Percentiles rank a stretch among this genome's conserved stretches.
Conservation (phyloP, 345 rosid genomes). For the Clarkia xantiana region DNA sequence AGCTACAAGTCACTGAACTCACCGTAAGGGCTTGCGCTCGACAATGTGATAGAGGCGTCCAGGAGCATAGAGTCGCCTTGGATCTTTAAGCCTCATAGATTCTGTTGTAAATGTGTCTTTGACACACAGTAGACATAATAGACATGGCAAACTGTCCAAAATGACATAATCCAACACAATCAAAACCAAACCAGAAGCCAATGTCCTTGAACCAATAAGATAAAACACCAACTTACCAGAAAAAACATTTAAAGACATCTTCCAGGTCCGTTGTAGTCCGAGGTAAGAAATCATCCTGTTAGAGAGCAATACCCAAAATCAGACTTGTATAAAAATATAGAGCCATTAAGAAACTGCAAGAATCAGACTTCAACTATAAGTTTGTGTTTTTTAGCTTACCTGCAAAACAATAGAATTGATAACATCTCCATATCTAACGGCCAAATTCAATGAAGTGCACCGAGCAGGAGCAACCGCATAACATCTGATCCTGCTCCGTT, state of each 20-base stretch:
- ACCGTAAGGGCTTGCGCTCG: conserved; percentile 78
- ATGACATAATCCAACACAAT: conserved; percentile 9
- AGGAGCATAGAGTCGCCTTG: conserved; percentile 83
- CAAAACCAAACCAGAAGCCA: conserved; percentile 12
- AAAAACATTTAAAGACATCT: conserved; percentile 63
- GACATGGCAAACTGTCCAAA: conserved; percentile 75
- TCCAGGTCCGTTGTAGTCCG: conserved; percentile 75
- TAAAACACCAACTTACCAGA: conserved; percentile 43
- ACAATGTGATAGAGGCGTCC: conserved; percentile 90
- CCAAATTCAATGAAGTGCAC: conserved; percentile 83
- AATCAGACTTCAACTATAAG: too few species aligned
- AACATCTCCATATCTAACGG: conserved; percentile 78
- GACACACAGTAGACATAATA: conserved; percentile 70
- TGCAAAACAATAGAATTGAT: conserved; percentile 78
- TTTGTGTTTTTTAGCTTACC: too few species aligned
- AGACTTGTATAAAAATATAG: too few species aligned
- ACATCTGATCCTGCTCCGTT: conserved; percentile 71
- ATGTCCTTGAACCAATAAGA: conserved; percentile 15
- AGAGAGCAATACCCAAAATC: conserved; percentile 1
- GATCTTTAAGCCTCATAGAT: conserved; percentile 69
- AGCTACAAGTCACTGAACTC: too few species aligned
- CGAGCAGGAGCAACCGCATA: conserved; percentile 83
- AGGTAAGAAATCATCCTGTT: conserved; percentile 93
- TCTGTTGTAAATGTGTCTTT: conserved; percentile 86
- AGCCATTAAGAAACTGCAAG: too few species aligned